A percentile compares a stretch with the other conserved stretches of the same genome.
phyloP scores from a whole-genome alignment of 306 rosid species.

The Rubus parviflorus region DNA sequence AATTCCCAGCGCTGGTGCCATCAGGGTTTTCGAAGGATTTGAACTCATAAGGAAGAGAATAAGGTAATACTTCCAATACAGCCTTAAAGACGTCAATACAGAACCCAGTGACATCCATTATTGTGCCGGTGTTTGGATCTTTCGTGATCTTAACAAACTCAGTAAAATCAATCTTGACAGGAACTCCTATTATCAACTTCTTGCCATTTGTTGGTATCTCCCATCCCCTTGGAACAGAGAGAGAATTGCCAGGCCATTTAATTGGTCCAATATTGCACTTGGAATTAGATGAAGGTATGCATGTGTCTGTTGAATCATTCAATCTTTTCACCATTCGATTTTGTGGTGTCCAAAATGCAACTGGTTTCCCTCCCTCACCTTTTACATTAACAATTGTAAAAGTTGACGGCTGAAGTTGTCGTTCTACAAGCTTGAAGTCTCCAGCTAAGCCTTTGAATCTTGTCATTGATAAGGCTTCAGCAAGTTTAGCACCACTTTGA shows the following conservation, averaged over 20 bases:
- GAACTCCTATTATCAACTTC: constrained; percentile 40
- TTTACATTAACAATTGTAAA: constrained; percentile 42
- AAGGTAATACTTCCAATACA: constrained; percentile 27
- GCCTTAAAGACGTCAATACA: constrained; percentile 37
- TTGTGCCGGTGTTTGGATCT: constrained; percentile 14
- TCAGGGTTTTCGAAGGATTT: constrained; percentile 25
- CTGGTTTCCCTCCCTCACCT: constrained; percentile 15
- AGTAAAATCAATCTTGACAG: constrained; percentile 16
- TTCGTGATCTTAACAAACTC: constrained; percentile 26
- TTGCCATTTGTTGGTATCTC: constrained; percentile 26
- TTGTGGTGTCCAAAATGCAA: constrained; percentile 28
- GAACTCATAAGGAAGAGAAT: constrained; percentile 25
- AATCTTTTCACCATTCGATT: constrained; percentile 5
- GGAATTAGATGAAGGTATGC: background rate
- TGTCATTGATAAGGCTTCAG: constrained; percentile 11
- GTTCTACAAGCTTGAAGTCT: constrained; percentile 33
- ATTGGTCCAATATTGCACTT: constrained; percentile 21
- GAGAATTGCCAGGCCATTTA: constrained; percentile 45
- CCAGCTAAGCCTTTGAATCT: constrained; percentile 49
- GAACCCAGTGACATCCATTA: constrained; percentile 12
- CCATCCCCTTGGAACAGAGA: constrained; percentile 39
- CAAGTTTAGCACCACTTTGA: constrained; percentile 22
- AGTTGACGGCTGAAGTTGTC: constrained; percentile 35
- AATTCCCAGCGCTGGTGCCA: constrained; percentile 20
- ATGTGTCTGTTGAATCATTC: background rate